Percentiles rank a stretch among this genome's conserved stretches.
phyloP scores from a whole-genome alignment of 345 rosid genomes.

The Citrus hindsii region DNA sequence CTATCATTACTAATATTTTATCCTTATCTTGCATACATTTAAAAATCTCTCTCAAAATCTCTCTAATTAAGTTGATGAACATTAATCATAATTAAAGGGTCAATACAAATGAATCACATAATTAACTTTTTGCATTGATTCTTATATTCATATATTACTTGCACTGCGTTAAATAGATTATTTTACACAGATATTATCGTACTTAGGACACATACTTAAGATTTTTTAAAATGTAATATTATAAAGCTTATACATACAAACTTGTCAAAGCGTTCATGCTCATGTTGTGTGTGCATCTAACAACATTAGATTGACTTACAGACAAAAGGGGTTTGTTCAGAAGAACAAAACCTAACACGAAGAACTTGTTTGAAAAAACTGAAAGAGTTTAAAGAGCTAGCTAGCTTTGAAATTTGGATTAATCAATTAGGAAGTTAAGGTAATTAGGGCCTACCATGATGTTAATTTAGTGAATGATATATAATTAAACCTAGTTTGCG shows the following conservation, averaged over 20 bases:
- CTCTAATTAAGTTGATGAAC: too few relatives aligned
- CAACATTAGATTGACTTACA: neutral
- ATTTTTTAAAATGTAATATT: neutral
- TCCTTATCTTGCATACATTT: too few relatives aligned
- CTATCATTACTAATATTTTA: too few relatives aligned
- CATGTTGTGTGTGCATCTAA: neutral
- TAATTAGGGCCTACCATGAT: slow-evolving; percentile 11
- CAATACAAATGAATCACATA: too few relatives aligned
- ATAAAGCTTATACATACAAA: neutral
- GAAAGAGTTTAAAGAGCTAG: neutral
- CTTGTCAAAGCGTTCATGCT: slow-evolving; percentile 8
- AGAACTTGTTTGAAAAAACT: neutral
- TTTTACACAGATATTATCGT: neutral
- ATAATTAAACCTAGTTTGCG: slow-evolving; percentile 47
- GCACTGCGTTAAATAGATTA: neutral
- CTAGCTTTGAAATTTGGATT: neutral
- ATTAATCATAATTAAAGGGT: too few relatives aligned
- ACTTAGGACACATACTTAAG: neutral
- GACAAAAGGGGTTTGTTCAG: slow-evolving; percentile 17
- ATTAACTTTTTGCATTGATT: too few relatives aligned
- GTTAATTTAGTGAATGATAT: slow-evolving; percentile 4
- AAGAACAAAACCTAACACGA: slow-evolving; percentile 22
- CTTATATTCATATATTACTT: too few relatives aligned
- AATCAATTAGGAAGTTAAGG: neutral
- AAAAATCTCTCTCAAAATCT: too few relatives aligned